phyloP scores from a whole-genome alignment of 2,329 filamentous ascomycete genomes.

The Colletotrichum liriopes region DNA sequence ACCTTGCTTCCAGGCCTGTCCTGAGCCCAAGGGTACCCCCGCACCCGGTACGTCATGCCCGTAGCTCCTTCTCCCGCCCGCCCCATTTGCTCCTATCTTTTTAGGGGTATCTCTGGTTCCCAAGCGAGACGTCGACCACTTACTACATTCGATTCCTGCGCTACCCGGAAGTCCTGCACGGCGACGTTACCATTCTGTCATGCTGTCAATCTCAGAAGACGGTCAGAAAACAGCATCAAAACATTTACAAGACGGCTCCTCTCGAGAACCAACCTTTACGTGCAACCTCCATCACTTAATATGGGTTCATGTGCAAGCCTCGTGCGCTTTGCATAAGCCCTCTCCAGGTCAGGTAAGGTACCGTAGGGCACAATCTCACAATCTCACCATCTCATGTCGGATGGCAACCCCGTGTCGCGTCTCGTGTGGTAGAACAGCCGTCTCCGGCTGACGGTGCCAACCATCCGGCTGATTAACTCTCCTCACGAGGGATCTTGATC shows the following conservation, averaged over 20 bases:
- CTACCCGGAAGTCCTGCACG: constrained; percentile 10
- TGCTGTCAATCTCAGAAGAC: background rate
- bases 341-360: constrained; percentile 39
- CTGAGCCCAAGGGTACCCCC: constrained; percentile 24
- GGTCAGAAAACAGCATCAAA: background rate
- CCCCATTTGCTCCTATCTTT: constrained; percentile 25
- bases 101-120: constrained; percentile 14
- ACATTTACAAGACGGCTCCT: background rate
- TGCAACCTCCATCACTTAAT: background rate
- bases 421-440: constrained; percentile 29
- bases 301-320: constrained; percentile 9
- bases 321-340: constrained; percentile 15
- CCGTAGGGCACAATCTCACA: constrained; percentile 29
- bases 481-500: constrained; percentile 40
- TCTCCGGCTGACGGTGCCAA: constrained; percentile 36
- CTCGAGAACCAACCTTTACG: background rate
- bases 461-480: constrained; percentile 25
- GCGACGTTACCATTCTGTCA: constrained; percentile 19
- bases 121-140: background rate
- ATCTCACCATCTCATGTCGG: constrained; percentile 22
- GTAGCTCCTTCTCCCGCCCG: constrained; percentile 36
- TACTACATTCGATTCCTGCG: background rate
- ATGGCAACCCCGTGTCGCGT: constrained; percentile 18
- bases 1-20: constrained; percentile 23
- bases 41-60: constrained; percentile 39